These are phyloP conservation scores for Moricandia arvensis DNA, from an alignment of 345 rosid genomes.

Conservation along the genomic window DNA sequence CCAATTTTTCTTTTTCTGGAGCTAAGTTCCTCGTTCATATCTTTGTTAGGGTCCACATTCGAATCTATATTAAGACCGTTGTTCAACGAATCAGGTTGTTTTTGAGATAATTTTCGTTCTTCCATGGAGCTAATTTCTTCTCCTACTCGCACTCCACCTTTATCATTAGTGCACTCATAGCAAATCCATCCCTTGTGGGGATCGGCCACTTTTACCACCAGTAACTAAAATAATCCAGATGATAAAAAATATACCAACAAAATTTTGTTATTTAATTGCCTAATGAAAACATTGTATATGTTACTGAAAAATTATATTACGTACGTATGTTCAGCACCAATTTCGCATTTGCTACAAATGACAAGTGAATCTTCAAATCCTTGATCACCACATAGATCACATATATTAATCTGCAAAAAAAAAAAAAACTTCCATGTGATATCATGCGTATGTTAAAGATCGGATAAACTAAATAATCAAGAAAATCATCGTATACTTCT, in stretches of 20 bases:
- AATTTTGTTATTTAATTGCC: not conserved
- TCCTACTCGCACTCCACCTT: conserved; percentile 25
- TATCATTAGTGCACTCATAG: conserved; percentile 49
- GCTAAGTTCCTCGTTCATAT: not conserved
- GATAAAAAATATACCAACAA: not conserved
- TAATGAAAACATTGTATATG: not conserved
- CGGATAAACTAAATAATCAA: not conserved
- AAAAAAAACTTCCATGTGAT: not conserved
- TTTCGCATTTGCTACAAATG: conserved; percentile 48
- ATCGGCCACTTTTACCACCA: conserved; percentile 45
- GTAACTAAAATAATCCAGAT: conserved; percentile 40
- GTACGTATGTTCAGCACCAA: conserved; percentile 77
- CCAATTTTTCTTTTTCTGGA: not conserved
- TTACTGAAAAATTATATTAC: not conserved
- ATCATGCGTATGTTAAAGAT: not conserved
- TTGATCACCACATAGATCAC: conserved; percentile 66
- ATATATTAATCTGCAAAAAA: conserved; percentile 51
- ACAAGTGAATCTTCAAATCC: conserved; percentile 57
- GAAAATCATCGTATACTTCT: not conserved
- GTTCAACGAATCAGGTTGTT: not conserved
- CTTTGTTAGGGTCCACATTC: not conserved
- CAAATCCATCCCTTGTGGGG: conserved; percentile 54
- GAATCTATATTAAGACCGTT: not conserved
- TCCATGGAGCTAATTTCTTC: not conserved
- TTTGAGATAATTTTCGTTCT: not conserved